A percentile compares a stretch with the other conserved stretches of the same genome.
Evolutionary conservation across 2,329 filamentous ascomycete species (phyloP).

Genomic region (Trichophaea hybrida): DNA sequence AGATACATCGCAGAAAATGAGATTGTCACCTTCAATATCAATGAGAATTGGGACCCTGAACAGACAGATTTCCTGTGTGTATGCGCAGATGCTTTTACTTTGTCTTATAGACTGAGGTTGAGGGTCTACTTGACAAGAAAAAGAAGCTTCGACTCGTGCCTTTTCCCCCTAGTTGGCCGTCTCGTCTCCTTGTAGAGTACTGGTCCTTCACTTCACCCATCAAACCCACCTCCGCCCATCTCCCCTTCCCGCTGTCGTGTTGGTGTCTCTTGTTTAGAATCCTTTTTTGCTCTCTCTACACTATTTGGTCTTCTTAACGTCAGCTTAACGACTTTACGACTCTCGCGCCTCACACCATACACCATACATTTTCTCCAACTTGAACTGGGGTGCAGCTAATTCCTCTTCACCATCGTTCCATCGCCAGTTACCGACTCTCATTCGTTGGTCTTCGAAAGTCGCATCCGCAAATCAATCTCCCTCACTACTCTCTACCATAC

Average conservation of each 20-base stretch:
- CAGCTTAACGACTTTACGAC: conserved; percentile 5
- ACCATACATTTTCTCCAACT: background rate
- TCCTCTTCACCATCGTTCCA: background rate
- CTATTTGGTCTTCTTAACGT: background rate
- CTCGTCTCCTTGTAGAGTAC: background rate
- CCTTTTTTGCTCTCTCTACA: background rate
- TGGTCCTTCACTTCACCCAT: too few relatives aligned
- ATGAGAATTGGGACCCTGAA: too few relatives aligned
- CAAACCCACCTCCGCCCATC: too few relatives aligned
- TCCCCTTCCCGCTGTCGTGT: background rate
- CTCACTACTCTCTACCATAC: background rate
- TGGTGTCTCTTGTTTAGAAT: background rate
- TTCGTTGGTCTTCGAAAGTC: background rate
- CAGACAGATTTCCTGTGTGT: too few relatives aligned
- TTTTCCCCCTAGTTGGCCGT: background rate
- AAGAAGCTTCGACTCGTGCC: background rate
- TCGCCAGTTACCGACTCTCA: background rate
- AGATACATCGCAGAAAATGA: too few relatives aligned
- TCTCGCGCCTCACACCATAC: background rate
- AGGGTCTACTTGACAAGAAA: too few relatives aligned
- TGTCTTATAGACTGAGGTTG: too few relatives aligned
- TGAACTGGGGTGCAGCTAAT: background rate
- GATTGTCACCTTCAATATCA: too few relatives aligned
- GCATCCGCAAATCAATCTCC: conserved; percentile 1
- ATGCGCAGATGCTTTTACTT: too few relatives aligned